These are phyloP conservation scores for Pythium dissotocum DNA, from an alignment of 352 stramenopile genomes.

Conservation along the genomic window DNA sequence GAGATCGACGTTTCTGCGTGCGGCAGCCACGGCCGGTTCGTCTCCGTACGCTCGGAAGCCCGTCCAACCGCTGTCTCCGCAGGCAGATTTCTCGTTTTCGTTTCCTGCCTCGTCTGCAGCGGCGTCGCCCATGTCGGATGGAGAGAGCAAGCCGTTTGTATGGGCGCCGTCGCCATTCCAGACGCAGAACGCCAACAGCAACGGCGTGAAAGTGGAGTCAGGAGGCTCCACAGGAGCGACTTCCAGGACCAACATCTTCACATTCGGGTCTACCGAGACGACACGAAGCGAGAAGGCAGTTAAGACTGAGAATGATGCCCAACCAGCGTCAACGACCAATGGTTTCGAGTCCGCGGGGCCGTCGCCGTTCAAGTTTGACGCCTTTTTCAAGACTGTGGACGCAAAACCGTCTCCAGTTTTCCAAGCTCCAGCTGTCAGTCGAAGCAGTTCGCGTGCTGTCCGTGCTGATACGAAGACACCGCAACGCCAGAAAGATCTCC, in stretches of 20 bases:
- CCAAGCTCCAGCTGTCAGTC: not conserved
- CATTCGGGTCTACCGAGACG: slow-evolving; percentile 12
- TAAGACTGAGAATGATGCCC: not conserved
- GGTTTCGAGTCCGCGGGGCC: not conserved
- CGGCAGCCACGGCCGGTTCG: slow-evolving; percentile 2
- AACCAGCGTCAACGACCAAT: not conserved
- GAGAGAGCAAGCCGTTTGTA: slow-evolving; percentile 5
- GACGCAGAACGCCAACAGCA: not conserved
- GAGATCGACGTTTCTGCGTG: slow-evolving; percentile 13
- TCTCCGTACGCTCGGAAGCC: slow-evolving; percentile 17
- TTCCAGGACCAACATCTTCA: slow-evolving; percentile 5
- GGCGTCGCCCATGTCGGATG: slow-evolving; percentile 23
- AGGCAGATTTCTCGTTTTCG: slow-evolving; percentile 24
- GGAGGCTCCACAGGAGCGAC: not conserved
- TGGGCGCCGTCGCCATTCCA: not conserved
- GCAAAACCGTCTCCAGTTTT: not conserved
- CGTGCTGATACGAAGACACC: slow-evolving; percentile 15
- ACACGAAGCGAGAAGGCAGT: not conserved
- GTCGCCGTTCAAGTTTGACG: slow-evolving; percentile 6
- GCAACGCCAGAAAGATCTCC: slow-evolving; percentile 29
- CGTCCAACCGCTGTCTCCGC: not conserved
- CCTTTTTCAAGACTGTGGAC: slow-evolving; percentile 4
- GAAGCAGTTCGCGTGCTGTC: not conserved
- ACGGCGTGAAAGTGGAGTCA: not conserved
- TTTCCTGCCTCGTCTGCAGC: not conserved